Percentiles rank a stretch among this genome's conserved stretches.
Conservation (phyloP, 2,329 filamentous ascomycete species). For the Ceratocystis eucalypticola region DNA sequence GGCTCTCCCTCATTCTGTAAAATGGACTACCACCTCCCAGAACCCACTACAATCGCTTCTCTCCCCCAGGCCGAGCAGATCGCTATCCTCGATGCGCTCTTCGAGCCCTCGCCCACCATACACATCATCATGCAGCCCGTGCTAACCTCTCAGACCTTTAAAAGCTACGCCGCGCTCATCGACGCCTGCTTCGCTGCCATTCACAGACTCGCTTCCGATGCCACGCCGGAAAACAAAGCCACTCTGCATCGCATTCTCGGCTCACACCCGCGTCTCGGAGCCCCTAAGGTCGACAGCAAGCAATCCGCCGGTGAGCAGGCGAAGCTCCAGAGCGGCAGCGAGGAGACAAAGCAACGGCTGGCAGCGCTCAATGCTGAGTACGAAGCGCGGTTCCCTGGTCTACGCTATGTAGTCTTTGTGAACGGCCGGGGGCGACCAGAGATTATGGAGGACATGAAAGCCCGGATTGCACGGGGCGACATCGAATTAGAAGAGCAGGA, state of each 20-base stretch:
- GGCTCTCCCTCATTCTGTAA: background rate
- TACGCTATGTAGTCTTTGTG: constrained; percentile 86
- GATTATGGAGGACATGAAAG: constrained; percentile 72
- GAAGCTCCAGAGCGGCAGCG: constrained; percentile 47
- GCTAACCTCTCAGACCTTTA: constrained; percentile 43
- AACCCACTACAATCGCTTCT: constrained; percentile 39
- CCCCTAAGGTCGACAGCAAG: constrained; percentile 66
- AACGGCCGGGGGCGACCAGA: constrained; percentile 60
- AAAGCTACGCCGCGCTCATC: constrained; percentile 57
- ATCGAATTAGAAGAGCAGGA: constrained; percentile 54
- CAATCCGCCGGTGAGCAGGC: constrained; percentile 74
- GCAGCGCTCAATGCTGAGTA: constrained; percentile 60
- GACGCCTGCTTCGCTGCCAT: constrained; percentile 51
- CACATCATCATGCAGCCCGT: constrained; percentile 58
- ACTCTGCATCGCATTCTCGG: constrained; percentile 60
- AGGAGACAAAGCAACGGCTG: constrained; percentile 44
- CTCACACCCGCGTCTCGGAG: constrained; percentile 72
- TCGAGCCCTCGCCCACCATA: constrained; percentile 67
- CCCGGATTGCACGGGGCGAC: constrained; percentile 56
- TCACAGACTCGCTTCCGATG: constrained; percentile 32
- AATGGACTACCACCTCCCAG: background rate
- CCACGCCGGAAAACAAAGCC: constrained; percentile 32
- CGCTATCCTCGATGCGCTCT: constrained; percentile 59
- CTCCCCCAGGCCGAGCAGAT: constrained; percentile 43
- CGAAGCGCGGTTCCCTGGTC: constrained; percentile 63